Evolutionary conservation across 495 filamentous ascomycete genomes (phyloP), one percentile per base, ranked within the genome.

Genomic region (Penicillium desertorum): DNA sequence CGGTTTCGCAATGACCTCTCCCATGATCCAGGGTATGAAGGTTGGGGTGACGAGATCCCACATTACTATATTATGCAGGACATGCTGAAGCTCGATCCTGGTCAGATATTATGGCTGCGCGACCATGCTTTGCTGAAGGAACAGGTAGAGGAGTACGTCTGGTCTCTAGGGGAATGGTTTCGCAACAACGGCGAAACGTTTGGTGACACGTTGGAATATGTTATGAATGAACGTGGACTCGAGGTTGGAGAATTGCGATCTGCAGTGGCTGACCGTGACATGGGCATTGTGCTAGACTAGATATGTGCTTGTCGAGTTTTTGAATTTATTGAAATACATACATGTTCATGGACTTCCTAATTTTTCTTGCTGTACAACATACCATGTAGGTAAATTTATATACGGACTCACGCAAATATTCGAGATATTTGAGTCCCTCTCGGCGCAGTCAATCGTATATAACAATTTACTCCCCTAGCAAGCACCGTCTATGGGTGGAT

Each of bases 11-110:
- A 64, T 51, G 66, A 72, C 17, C 57, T 75, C 19, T 76, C 71
- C 63, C 71, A 77, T 47, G 73, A 72, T 30, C 71, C 69, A 2
- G 72, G 71, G 14, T 61, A 54, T 16, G 71, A 75, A 52, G 84
- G 83, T 43, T 87, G 84, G 84, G 84, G 84, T 29, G 83, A 86
- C 58, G 83, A 84, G 54, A 81, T 85, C 41, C 70, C 72, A 37
- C 83, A 86, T 51, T 86, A 86, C 65, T 86, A 86, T 57, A 74
- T 86, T 19, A 76, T 87, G 23, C 81, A 86, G 65, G 84, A 86
- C 58, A 85, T 87, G 84, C 71, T 86, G 68, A 86, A 87, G 68
- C 72, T 87, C 20, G 76, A 85, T 56, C 84, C 84, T 11, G 76
- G 73, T 10, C 81, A 86, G 61, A 67, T 86, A 2, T 62, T 87